Evolutionary conservation across 805 yeast species (phyloP).

Genomic region (Monosporozyma siamensis): DNA sequence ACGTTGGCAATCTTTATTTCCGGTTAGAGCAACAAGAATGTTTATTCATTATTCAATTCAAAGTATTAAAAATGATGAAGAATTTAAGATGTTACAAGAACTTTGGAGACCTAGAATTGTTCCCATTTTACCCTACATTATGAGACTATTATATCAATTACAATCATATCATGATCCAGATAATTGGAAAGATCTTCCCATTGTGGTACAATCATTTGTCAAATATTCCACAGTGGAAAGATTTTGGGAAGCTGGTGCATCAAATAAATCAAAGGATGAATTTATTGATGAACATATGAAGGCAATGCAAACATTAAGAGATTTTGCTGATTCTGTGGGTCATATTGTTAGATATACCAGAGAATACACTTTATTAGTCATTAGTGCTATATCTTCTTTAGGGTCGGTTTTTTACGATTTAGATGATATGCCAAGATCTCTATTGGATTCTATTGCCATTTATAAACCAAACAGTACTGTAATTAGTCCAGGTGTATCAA

Average conservation of each 20-base stretch:
- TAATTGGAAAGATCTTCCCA: constrained; percentile 82
- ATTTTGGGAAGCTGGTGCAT: constrained; percentile 98
- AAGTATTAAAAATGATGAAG: constrained; percentile 69
- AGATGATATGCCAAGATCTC: constrained; percentile 63
- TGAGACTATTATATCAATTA: constrained; percentile 79
- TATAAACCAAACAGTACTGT: constrained; percentile 45
- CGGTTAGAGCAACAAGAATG: constrained; percentile 90
- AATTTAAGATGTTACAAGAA: constrained; percentile 52
- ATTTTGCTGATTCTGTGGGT: constrained; percentile 96
- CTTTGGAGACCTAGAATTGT: constrained; percentile 91
- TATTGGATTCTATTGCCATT: constrained; percentile 78
- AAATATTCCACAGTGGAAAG: constrained; percentile 81
- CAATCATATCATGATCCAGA: constrained; percentile 91
- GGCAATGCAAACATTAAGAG: constrained; percentile 88
- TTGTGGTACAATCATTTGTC: constrained; percentile 88
- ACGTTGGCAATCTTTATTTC: constrained; percentile 91
- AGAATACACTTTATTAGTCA: constrained; percentile 85
- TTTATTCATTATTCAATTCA: constrained; percentile 94
- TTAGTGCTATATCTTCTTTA: constrained; percentile 80
- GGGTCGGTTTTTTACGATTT: constrained; percentile 84
- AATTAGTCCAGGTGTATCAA: constrained; percentile 64
- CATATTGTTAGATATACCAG: constrained; percentile 91
- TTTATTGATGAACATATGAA: constrained; percentile 89
- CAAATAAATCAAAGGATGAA: constrained; percentile 86
- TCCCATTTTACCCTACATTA: constrained; percentile 83